phyloP scores from a whole-genome alignment of 2,329 filamentous ascomycete species.

The Hymenoscyphus infarciens region DNA sequence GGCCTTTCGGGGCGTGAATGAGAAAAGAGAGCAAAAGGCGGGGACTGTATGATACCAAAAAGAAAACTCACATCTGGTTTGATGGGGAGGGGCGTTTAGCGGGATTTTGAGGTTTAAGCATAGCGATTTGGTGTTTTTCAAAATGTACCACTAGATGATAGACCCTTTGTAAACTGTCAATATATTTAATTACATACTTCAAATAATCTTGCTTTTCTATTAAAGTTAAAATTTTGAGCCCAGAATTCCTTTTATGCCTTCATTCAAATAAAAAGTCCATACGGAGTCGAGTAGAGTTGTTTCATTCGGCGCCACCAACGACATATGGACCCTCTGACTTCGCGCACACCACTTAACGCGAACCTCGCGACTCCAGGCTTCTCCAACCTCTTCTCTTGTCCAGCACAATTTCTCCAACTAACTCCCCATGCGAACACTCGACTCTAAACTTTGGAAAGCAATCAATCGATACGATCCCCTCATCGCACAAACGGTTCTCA shows the following conservation, averaged over 20 bases:
- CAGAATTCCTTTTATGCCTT: too few relatives aligned
- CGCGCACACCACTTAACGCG: constrained; percentile 15
- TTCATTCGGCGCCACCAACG: background rate
- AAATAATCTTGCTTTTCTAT: background rate
- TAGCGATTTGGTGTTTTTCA: constrained; percentile 25
- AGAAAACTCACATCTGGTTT: constrained; percentile 4
- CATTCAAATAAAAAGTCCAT: too few relatives aligned
- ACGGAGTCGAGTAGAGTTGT: too few relatives aligned
- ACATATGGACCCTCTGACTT: constrained; percentile 21
- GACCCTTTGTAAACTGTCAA: background rate
- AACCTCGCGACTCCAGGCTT: background rate
- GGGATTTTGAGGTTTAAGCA: constrained; percentile 19
- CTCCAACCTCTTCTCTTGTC: constrained; percentile 8
- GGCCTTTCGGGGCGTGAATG: constrained; percentile 74
- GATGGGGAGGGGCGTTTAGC: background rate
- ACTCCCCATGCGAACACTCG: background rate
- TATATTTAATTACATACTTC: background rate
- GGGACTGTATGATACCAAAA: constrained; percentile 21
- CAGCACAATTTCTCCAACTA: background rate
- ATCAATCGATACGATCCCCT: background rate
- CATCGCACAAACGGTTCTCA: constrained; percentile 8
- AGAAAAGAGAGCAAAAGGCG: constrained; percentile 37
- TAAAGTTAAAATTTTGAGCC: too few relatives aligned
- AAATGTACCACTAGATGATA: constrained; percentile 9
- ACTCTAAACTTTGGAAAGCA: constrained; percentile 2